phyloP scores from a whole-genome alignment of 768 basidiomycete genomes.

The Termitomyces sp. region DNA sequence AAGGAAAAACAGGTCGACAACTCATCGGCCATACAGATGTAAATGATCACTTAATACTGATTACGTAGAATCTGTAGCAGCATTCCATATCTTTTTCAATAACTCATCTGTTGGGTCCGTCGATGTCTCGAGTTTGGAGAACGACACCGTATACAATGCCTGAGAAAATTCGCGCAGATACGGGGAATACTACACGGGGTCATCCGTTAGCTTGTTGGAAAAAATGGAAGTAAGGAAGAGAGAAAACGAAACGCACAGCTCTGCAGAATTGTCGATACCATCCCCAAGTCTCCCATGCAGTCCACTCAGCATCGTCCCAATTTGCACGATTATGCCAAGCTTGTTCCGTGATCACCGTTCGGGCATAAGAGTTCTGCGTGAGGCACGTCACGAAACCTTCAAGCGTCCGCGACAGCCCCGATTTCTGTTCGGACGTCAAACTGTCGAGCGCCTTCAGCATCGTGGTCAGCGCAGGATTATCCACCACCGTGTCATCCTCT shows the following conservation, averaged over 20 bases:
- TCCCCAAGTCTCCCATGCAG: conserved; percentile 82
- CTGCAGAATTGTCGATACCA: conserved; percentile 91
- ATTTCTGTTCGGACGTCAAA: conserved; percentile 71
- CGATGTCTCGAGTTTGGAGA: conserved; percentile 54
- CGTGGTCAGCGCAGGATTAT: conserved; percentile 63
- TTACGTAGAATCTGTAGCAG: conserved; percentile 41
- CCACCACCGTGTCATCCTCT: conserved; percentile 42
- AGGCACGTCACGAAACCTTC: conserved; percentile 71
- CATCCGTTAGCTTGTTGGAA: neutral
- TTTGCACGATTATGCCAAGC: conserved; percentile 66
- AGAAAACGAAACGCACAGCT: conserved; percentile 44
- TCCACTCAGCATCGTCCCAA: conserved; percentile 77
- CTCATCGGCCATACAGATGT: neutral
- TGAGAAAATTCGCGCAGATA: conserved; percentile 71
- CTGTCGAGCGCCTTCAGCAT: conserved; percentile 73
- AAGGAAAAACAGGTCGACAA: neutral
- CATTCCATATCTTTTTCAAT: conserved; percentile 66
- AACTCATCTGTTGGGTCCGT: conserved; percentile 51
- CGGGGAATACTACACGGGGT: conserved; percentile 57
- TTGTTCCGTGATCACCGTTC: conserved; percentile 53
- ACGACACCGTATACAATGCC: conserved; percentile 65
- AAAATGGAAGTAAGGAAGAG: neutral
- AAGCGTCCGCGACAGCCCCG: conserved; percentile 63
- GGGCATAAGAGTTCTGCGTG: conserved; percentile 46
- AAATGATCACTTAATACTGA: neutral